Evolutionary conservation across 1,139 yeast species (phyloP).

Genomic region (Zygoascus hellenicus): DNA sequence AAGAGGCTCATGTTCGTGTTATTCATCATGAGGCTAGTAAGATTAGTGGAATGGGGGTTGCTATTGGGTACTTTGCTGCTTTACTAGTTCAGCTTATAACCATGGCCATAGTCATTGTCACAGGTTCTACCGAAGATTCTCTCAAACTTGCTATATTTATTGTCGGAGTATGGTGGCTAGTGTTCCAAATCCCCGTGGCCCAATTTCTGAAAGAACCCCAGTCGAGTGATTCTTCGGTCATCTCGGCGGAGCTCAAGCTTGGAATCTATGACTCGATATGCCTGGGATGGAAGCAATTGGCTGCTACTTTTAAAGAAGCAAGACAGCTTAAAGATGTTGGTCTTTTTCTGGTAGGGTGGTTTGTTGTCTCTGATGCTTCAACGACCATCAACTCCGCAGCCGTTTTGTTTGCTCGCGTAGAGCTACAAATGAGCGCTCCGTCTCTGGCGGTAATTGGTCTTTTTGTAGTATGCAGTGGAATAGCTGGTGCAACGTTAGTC

Average conservation of each 20-base stretch:
- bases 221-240: slow-evolving; percentile 18
- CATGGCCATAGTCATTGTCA: slow-evolving; percentile 42
- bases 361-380: slow-evolving; percentile 59
- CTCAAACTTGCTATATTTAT: slow-evolving; percentile 50
- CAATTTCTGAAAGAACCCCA: slow-evolving; percentile 35
- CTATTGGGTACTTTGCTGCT: slow-evolving; percentile 60
- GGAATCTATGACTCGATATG: slow-evolving; percentile 27
- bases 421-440: slow-evolving; percentile 58
- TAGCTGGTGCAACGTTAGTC: slow-evolving; percentile 51
- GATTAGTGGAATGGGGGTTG: slow-evolving; percentile 61
- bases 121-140: slow-evolving; percentile 40
- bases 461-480: slow-evolving; percentile 56
- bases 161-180: slow-evolving; percentile 68
- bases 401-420: slow-evolving; percentile 60
- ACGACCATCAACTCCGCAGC: slow-evolving; percentile 74
- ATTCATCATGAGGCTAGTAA: slow-evolving; percentile 30
- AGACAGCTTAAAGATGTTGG: slow-evolving; percentile 53
- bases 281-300: slow-evolving; percentile 56
- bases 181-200: slow-evolving; percentile 55
- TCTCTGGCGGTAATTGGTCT: slow-evolving; percentile 56
- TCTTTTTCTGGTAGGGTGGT: slow-evolving; percentile 60
- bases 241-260: slow-evolving; percentile 11
- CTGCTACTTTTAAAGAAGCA: slow-evolving; percentile 49
- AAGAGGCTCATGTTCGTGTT: slow-evolving; percentile 5
- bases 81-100: slow-evolving; percentile 54